A percentile compares a stretch with the other conserved stretches of the same genome.
These are phyloP conservation scores for Ogataea haglerorum DNA, from an alignment of 805 yeast genomes.

Conservation along the genomic window DNA sequence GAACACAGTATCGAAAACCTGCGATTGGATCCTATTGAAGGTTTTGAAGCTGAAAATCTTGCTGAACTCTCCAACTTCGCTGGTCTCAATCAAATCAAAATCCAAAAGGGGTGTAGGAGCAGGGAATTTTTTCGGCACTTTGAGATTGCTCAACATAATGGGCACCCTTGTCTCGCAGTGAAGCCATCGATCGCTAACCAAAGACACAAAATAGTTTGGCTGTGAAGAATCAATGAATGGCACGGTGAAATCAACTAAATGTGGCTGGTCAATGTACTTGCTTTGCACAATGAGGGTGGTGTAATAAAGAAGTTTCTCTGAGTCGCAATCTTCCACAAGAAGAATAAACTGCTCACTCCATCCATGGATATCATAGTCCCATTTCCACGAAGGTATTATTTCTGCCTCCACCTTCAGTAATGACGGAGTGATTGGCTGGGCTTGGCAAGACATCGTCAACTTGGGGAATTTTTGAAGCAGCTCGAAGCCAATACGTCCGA, in stretches of 20 bases:
- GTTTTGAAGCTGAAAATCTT: slow-evolving; percentile 43
- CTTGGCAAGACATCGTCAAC: slow-evolving; percentile 51
- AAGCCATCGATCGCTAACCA: slow-evolving; percentile 83
- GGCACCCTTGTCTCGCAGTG: slow-evolving; percentile 67
- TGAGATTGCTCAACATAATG: slow-evolving; percentile 47
- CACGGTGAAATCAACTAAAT: slow-evolving; percentile 62
- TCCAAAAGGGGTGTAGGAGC: slow-evolving; percentile 58
- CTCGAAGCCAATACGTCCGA: slow-evolving; percentile 58
- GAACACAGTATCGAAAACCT: slow-evolving; percentile 58
- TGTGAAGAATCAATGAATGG: slow-evolving; percentile 52
- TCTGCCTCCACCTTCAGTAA: slow-evolving; percentile 64
- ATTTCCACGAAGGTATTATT: slow-evolving; percentile 68
- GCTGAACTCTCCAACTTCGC: slow-evolving; percentile 49
- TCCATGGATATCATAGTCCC: slow-evolving; percentile 70
- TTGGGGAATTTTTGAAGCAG: slow-evolving; percentile 72
- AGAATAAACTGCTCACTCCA: slow-evolving; percentile 62
- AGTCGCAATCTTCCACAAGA: slow-evolving; percentile 79
- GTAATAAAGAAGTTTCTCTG: slow-evolving; percentile 63
- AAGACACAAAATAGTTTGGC: slow-evolving; percentile 70
- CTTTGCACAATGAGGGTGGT: slow-evolving; percentile 53
- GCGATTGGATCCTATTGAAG: slow-evolving; percentile 76
- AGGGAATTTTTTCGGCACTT: slow-evolving; percentile 61
- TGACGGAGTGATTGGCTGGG: slow-evolving; percentile 76
- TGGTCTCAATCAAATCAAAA: slow-evolving; percentile 45
- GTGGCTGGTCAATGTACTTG: slow-evolving; percentile 49